These are phyloP conservation scores for Scedosporium aurantiacum DNA, from an alignment of 2,329 filamentous ascomycete genomes.

Conservation along the genomic window DNA sequence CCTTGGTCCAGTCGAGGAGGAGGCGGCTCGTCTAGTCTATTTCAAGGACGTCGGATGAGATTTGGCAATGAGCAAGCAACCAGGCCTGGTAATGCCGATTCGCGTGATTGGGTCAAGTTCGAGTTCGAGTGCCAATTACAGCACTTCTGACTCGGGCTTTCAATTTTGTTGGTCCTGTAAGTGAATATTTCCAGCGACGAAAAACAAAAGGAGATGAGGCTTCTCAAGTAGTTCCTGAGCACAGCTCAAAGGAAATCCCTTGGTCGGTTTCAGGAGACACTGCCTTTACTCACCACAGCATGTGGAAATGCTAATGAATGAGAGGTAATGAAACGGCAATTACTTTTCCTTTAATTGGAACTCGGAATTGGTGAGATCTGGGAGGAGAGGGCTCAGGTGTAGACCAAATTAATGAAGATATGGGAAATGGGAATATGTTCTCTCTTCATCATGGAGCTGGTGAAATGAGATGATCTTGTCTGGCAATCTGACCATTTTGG, in stretches of 20 bases:
- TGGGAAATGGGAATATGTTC: not conserved
- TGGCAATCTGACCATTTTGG: not conserved
- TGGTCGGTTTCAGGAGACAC: not conserved
- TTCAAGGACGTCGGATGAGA: no score
- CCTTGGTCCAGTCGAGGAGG: no score
- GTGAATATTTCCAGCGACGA: no score
- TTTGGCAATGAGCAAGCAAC: no score
- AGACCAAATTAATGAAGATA: not conserved
- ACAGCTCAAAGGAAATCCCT: slow-evolving; percentile 2
- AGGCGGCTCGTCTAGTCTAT: no score
- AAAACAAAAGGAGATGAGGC: no score
- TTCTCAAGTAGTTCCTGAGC: not conserved
- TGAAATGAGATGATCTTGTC: not conserved
- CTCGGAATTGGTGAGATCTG: not conserved
- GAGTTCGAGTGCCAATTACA: no score
- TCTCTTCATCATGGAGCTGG: not conserved
- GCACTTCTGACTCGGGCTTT: no score
- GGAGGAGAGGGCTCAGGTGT: not conserved
- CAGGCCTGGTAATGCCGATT: no score
- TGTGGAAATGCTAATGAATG: not conserved
- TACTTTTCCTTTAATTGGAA: not conserved
- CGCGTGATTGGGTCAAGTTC: no score
- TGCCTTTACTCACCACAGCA: not conserved
- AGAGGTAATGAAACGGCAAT: not conserved
- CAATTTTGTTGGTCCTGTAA: no score